phyloP scores from a whole-genome alignment of 176 grass and related monocot species.

The Tillandsia leiboldiana region DNA sequence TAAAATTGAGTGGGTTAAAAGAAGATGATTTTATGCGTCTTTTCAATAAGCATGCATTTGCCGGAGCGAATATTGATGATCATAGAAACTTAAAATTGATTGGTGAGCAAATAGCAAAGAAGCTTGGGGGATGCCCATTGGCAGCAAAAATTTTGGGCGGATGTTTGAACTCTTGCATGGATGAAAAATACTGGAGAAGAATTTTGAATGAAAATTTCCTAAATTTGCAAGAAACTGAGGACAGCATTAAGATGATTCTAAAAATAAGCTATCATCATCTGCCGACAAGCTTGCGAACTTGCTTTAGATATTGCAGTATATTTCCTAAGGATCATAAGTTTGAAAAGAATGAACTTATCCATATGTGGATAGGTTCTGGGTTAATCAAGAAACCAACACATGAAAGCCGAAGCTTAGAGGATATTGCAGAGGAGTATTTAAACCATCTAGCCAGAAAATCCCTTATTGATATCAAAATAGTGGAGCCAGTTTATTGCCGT shows the following conservation, averaged over 20 bases:
- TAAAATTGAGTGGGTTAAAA: too few relatives aligned
- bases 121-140: slow-evolving; percentile 19
- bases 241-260: slow-evolving; percentile 13
- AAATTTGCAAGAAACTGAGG: slow-evolving; percentile 10
- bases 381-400: too few relatives aligned
- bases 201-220: slow-evolving; percentile 22
- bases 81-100: slow-evolving; percentile 1
- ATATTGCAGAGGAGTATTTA: too few relatives aligned
- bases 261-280: slow-evolving; percentile 29
- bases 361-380: too few relatives aligned
- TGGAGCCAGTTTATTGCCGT: too few relatives aligned
- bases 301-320: too few relatives aligned
- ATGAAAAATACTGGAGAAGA: slow-evolving; percentile 10
- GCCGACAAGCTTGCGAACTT: slow-evolving; percentile 5
- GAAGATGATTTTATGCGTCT: too few relatives aligned
- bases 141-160: slow-evolving; percentile 24
- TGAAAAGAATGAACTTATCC: too few relatives aligned
- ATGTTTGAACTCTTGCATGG: slow-evolving; percentile 5
- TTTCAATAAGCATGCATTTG: slow-evolving; percentile 21
- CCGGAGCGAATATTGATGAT: background rate
- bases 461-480: too few relatives aligned
- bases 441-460: too few relatives aligned
- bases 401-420: too few relatives aligned
- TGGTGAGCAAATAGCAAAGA: slow-evolving; percentile 11
- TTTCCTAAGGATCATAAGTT: too few relatives aligned